Evolutionary conservation across 768 basidiomycete genomes (phyloP).

Genomic region (Fistulinella prunicolor): DNA sequence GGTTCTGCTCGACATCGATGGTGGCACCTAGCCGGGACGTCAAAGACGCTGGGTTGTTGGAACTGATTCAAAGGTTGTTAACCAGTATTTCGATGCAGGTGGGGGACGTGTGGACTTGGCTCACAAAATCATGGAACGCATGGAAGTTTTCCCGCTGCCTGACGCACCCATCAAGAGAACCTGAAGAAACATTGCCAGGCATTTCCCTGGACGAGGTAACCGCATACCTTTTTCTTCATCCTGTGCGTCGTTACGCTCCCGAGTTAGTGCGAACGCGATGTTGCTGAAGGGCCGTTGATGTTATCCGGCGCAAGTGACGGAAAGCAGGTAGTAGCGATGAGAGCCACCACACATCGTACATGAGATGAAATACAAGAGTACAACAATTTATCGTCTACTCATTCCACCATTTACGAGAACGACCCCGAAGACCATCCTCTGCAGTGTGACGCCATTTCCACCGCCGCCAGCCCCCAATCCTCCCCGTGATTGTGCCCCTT

Average conservation of each 20-base stretch:
- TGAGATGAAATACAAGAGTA: not conserved
- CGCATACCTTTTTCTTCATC: slow-evolving; percentile 34
- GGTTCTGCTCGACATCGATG: slow-evolving; percentile 96
- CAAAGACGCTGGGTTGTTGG: slow-evolving; percentile 90
- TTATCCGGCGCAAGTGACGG: too few species aligned
- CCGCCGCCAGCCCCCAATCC: slow-evolving; percentile 96
- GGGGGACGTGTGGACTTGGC: slow-evolving; percentile 27
- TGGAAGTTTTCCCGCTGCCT: slow-evolving; percentile 93
- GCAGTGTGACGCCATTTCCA: slow-evolving; percentile 80
- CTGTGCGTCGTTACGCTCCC: not conserved
- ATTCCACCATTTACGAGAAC: slow-evolving; percentile 37
- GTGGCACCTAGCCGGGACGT: slow-evolving; percentile 93
- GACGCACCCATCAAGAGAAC: slow-evolving; percentile 98
- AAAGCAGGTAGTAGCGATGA: too few species aligned
- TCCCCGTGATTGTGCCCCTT: slow-evolving; percentile 97
- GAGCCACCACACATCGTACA: too few species aligned
- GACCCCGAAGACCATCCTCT: slow-evolving; percentile 69
- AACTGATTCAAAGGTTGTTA: slow-evolving; percentile 46
- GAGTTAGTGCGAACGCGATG: not conserved
- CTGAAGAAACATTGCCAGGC: slow-evolving; percentile 37
- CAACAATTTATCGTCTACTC: slow-evolving; percentile 4
- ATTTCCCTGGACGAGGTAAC: not conserved
- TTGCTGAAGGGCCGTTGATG: too few species aligned
- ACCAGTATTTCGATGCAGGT: slow-evolving; percentile 3
- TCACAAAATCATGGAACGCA: slow-evolving; percentile 99